phyloP scores from a whole-genome alignment of 1,284 basidiomycete species.

The Irpex sp. region DNA sequence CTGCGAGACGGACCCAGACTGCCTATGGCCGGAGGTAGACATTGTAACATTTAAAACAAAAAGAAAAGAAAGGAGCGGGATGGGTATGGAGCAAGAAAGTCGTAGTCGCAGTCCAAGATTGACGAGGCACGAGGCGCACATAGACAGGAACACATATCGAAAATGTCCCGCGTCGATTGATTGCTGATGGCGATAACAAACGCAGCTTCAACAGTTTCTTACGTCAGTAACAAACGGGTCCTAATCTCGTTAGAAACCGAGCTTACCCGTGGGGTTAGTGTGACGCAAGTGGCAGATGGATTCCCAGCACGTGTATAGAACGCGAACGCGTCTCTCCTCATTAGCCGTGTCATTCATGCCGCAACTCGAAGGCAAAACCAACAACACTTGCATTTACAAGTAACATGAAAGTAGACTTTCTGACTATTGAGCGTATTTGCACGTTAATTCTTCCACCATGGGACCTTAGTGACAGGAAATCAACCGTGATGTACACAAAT shows the following conservation, averaged over 20 bases:
- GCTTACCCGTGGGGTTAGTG: neutral
- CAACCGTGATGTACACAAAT: neutral
- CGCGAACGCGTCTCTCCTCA: neutral
- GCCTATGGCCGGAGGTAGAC: constrained; percentile 53
- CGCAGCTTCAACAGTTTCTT: neutral
- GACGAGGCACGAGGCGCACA: neutral
- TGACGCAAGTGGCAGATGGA: neutral
- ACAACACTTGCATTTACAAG: too few species aligned
- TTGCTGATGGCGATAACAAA: constrained; percentile 2
- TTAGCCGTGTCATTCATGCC: too few species aligned
- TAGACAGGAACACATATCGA: neutral
- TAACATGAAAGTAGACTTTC: too few species aligned
- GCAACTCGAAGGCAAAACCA: too few species aligned
- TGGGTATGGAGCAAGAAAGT: constrained; percentile 4
- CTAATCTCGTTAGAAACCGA: neutral
- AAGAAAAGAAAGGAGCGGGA: constrained; percentile 31
- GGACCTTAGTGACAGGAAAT: too few species aligned
- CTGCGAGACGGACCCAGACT: constrained; percentile 63
- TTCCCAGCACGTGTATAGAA: neutral
- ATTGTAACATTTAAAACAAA: constrained; percentile 39
- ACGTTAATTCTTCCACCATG: neutral
- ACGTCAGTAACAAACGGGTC: neutral
- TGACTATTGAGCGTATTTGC: neutral
- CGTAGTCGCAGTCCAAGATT: constrained; percentile 4
- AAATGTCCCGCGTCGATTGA: neutral